phyloP scores from a whole-genome alignment of 352 stramenopile species.

The Globisporangium cederbergense region DNA sequence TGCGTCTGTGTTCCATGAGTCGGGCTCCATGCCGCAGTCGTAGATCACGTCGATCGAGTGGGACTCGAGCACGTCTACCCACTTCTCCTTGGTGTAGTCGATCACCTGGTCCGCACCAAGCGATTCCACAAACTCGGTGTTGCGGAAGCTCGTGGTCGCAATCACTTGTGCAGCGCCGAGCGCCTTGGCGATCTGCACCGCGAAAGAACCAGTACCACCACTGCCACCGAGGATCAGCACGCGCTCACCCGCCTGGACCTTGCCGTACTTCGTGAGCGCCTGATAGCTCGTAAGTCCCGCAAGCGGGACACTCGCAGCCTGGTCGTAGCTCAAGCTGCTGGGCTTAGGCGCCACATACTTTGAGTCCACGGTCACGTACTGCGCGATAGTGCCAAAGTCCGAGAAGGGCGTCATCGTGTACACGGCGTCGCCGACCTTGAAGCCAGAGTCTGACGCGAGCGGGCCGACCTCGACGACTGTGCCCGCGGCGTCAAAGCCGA shows the following conservation, averaged over 20 bases:
- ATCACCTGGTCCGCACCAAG: slow-evolving; percentile 38
- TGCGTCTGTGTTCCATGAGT: background rate
- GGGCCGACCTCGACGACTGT: no score
- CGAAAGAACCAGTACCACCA: slow-evolving; percentile 39
- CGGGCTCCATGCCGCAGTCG: slow-evolving; percentile 5
- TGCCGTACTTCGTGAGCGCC: slow-evolving; percentile 14
- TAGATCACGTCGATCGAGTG: slow-evolving; percentile 23
- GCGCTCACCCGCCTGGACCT: slow-evolving; percentile 20
- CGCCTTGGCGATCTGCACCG: slow-evolving; percentile 43
- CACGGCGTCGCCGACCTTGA: background rate
- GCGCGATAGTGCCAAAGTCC: slow-evolving; percentile 1
- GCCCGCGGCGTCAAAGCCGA: background rate
- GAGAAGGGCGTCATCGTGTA: background rate
- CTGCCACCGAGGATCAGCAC: slow-evolving; percentile 44
- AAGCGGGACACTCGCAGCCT: slow-evolving; percentile 23
- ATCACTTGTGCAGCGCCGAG: slow-evolving; percentile 49
- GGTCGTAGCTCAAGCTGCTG: slow-evolving; percentile 12
- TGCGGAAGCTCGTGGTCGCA: slow-evolving; percentile 52
- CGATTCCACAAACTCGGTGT: slow-evolving; percentile 40
- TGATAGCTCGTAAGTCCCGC: slow-evolving; percentile 26
- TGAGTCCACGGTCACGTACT: slow-evolving; percentile 14
- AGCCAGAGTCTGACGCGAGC: no score
- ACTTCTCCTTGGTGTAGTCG: slow-evolving; percentile 44
- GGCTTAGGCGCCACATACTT: slow-evolving; percentile 31
- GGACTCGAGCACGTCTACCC: slow-evolving; percentile 16